These are phyloP conservation scores for Clarireedia paspali DNA, from an alignment of 2,329 filamentous ascomycete genomes.

Conservation along the genomic window DNA sequence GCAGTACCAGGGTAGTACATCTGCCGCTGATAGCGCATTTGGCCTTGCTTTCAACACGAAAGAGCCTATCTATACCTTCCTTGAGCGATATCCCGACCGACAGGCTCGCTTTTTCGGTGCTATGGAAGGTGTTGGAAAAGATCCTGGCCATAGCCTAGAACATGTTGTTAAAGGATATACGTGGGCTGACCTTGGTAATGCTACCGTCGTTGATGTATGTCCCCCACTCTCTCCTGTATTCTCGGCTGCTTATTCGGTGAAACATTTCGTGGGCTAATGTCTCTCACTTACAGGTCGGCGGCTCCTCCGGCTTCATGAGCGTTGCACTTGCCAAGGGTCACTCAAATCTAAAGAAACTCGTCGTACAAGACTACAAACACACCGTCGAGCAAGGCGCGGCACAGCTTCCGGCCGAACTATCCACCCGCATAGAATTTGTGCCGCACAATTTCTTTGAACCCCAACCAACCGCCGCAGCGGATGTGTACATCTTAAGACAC, in stretches of 20 bases:
- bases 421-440: neutral
- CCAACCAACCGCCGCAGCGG: conserved; percentile 32
- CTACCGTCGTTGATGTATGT: conserved; percentile 22
- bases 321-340: conserved; percentile 18
- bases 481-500: conserved; percentile 23
- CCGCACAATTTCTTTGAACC: neutral
- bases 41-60: neutral
- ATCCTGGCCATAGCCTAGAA: neutral
- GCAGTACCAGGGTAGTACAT: neutral
- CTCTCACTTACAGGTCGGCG: conserved; percentile 16
- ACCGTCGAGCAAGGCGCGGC: conserved; percentile 14
- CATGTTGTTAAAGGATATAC: conserved; percentile 10
- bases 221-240: neutral
- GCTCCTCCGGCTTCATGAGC: conserved; percentile 20
- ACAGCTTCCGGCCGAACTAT: conserved; percentile 31
- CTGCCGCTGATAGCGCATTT: neutral
- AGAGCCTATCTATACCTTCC: neutral
- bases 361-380: conserved; percentile 15
- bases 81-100: neutral
- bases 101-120: conserved; percentile 1
- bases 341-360: conserved; percentile 19
- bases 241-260: neutral
- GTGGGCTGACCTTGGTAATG: conserved; percentile 22
- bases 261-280: neutral
- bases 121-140: conserved; percentile 5